phyloP scores from a whole-genome alignment of 306 rosid species.

The Dryas octopetala region DNA sequence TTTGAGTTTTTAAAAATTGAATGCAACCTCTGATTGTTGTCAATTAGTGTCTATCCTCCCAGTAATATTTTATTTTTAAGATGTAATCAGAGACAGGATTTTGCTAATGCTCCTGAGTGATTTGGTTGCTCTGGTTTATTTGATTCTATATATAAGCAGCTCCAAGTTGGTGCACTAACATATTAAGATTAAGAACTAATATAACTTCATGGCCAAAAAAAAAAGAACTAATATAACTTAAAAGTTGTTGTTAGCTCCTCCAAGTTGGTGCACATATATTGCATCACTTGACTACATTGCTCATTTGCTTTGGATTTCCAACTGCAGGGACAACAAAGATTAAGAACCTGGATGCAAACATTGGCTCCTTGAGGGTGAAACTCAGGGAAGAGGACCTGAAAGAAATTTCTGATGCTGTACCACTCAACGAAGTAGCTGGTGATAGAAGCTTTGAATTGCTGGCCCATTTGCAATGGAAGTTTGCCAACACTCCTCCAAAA shows the following conservation, averaged over 20 bases:
- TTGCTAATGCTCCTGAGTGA: background rate
- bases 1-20: background rate
- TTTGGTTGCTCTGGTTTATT: background rate
- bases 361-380: constrained; percentile 51
- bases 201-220: too few relatives aligned
- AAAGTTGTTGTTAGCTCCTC: too few relatives aligned
- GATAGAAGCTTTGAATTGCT: constrained; percentile 4
- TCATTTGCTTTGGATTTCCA: background rate
- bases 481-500: constrained; percentile 55
- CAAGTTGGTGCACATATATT: background rate
- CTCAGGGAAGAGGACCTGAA: constrained; percentile 42
- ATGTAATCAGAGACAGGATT: background rate
- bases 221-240: too few relatives aligned
- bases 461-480: constrained; percentile 30
- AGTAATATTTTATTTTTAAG: background rate
- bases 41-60: background rate
- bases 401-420: constrained; percentile 52
- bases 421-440: constrained; percentile 54
- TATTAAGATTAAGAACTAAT: too few relatives aligned
- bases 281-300: background rate
- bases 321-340: constrained; percentile 55
- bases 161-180: too few relatives aligned
- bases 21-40: background rate
- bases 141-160: too few relatives aligned
- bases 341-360: constrained; percentile 58